A percentile compares a stretch with the other conserved stretches of the same genome.
Evolutionary conservation across 2,329 filamentous ascomycete genomes (phyloP).

Genomic region (Scopulariopsis brevicaulis): DNA sequence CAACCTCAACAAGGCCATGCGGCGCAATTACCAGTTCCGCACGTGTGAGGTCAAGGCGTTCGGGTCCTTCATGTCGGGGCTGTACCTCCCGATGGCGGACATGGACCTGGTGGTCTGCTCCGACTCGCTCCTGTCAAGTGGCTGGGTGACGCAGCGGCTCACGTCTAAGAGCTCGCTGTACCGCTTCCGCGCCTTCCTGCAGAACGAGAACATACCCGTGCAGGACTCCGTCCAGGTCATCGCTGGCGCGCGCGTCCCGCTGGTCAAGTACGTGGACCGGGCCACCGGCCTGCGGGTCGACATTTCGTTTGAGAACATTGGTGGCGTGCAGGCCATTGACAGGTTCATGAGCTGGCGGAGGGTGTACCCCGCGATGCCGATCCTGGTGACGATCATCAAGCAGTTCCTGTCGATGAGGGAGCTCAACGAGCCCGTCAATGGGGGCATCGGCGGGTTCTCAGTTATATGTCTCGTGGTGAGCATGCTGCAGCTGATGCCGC

Average conservation of each 20-base stretch:
- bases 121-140: constrained; percentile 40
- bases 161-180: constrained; percentile 44
- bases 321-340: constrained; percentile 66
- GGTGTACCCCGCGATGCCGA: constrained; percentile 73
- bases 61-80: constrained; percentile 84
- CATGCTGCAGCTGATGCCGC: constrained; percentile 71
- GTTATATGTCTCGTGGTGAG: constrained; percentile 90
- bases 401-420: constrained; percentile 84
- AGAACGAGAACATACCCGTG: constrained; percentile 42
- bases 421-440: constrained; percentile 82
- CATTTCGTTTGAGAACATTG: constrained; percentile 86
- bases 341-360: constrained; percentile 75
- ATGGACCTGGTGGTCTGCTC: constrained; percentile 85
- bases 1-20: constrained; percentile 52
- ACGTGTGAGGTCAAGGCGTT: constrained; percentile 62
- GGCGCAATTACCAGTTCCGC: constrained; percentile 35
- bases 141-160: constrained; percentile 29
- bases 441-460: constrained; percentile 87
- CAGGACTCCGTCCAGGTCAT: constrained; percentile 56
- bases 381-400: constrained; percentile 80
- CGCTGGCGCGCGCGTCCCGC: constrained; percentile 67
- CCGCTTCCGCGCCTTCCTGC: constrained; percentile 50
- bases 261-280: constrained; percentile 81
- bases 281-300: constrained; percentile 76
- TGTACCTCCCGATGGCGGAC: constrained; percentile 64